Evolutionary conservation across 371 early-diverging fungal species (phyloP).

Genomic region (Capillidium rhysosporum): DNA sequence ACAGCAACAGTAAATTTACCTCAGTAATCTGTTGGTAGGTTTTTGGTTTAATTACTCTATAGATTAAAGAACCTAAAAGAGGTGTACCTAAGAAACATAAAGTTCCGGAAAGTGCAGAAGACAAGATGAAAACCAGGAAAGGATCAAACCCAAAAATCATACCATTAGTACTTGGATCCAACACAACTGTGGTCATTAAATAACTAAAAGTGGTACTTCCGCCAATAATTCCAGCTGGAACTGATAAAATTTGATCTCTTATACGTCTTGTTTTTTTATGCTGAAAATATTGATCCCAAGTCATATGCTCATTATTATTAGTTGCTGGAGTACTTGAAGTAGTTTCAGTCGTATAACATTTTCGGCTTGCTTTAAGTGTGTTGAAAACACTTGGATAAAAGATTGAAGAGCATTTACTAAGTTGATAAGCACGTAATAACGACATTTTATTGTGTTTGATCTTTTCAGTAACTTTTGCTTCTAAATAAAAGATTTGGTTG

Average conservation of each 20-base stretch:
- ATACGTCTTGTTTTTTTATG: neutral
- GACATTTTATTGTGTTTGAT: too few species aligned
- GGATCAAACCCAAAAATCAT: constrained; percentile 3
- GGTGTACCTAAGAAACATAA: constrained; percentile 3
- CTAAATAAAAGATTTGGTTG: too few species aligned
- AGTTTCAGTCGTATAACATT: too few species aligned
- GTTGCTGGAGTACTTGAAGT: too few species aligned
- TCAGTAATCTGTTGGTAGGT: neutral
- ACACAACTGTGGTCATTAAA: constrained; percentile 1
- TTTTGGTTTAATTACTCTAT: neutral
- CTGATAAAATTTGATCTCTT: neutral
- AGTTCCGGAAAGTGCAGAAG: neutral
- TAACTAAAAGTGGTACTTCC: neutral
- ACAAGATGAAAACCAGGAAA: neutral
- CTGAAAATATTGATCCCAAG: constrained; percentile 5
- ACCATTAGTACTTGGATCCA: neutral
- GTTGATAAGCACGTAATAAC: too few species aligned
- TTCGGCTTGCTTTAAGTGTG: too few species aligned
- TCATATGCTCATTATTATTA: neutral
- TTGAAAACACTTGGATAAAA: too few species aligned
- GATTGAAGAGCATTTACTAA: too few species aligned
- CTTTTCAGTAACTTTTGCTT: too few species aligned
- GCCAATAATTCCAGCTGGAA: neutral
- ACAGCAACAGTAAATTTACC: neutral
- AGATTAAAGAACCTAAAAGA: constrained; percentile 3